Evolutionary conservation across 2,329 filamentous ascomycete genomes (phyloP).

Genomic region (Sclerotinia spermophila): DNA sequence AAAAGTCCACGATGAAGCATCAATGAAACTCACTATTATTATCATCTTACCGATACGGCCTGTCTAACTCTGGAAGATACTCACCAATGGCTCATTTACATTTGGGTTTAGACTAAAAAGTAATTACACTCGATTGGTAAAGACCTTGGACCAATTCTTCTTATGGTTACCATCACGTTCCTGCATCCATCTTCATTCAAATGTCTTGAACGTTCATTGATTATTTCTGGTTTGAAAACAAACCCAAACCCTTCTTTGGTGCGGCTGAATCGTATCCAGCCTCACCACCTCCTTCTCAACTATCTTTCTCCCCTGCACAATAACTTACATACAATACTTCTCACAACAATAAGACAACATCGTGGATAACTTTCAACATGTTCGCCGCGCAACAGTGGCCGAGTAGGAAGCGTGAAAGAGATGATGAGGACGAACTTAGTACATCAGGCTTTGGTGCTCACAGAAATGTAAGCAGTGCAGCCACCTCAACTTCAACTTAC

Average conservation of each 20-base stretch:
- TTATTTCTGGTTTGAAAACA: neutral
- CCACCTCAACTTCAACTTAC: neutral
- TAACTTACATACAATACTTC: neutral
- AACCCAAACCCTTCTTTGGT: neutral
- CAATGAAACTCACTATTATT: constrained; percentile 3
- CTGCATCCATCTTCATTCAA: neutral
- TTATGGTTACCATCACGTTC: neutral
- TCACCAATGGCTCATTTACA: neutral
- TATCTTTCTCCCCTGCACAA: neutral
- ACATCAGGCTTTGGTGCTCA: constrained; percentile 35
- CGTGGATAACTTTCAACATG: neutral
- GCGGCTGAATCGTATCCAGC: constrained; percentile 1
- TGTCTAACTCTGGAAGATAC: neutral
- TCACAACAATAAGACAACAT: neutral
- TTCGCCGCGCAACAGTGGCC: constrained; percentile 19
- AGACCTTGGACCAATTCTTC: neutral
- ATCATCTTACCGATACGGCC: neutral
- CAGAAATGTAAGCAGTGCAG: constrained; percentile 29
- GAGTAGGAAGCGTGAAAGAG: constrained; percentile 32
- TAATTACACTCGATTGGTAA: neutral
- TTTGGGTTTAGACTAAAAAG: neutral
- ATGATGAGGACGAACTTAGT: constrained; percentile 32
- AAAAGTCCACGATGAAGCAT: constrained; percentile 5
- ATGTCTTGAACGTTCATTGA: neutral
- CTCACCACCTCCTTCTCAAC: neutral